Evolutionary conservation across 768 basidiomycete species (phyloP).

Genomic region (Pseudohyphozyma bogoriensis): DNA sequence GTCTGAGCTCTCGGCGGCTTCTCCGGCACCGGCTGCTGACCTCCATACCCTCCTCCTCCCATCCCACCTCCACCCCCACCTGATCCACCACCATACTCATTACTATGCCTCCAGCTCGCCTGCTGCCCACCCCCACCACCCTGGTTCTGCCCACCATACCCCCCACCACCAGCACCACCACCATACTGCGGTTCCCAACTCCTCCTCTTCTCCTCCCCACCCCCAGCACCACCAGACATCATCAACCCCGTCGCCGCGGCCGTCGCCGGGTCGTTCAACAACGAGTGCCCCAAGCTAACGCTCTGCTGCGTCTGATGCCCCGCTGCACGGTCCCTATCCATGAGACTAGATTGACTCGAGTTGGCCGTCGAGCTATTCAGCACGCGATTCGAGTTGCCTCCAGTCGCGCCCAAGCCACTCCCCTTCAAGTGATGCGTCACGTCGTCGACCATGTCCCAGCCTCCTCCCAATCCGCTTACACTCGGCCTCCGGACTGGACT

Average conservation of each 20-base stretch:
- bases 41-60: background rate
- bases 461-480: background rate
- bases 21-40: background rate
- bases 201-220: background rate
- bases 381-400: background rate
- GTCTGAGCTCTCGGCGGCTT: background rate
- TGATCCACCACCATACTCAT: background rate
- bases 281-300: conserved; percentile 8
- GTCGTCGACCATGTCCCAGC: conserved; percentile 13
- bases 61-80: too few relatives aligned
- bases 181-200: background rate
- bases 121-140: background rate
- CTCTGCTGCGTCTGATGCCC: background rate
- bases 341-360: conserved; percentile 1
- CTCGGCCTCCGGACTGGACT: background rate
- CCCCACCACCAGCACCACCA: background rate
- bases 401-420: too few relatives aligned
- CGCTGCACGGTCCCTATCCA: background rate
- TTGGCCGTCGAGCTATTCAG: conserved; percentile 1
- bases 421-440: background rate
- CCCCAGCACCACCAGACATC: background rate
- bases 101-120: background rate
- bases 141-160: background rate
- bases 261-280: conserved; percentile 29
- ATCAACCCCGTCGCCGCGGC: conserved; percentile 18